Conservation (phyloP, 2,329 filamentous ascomycete species). For the Hypoxylon sp. region DNA sequence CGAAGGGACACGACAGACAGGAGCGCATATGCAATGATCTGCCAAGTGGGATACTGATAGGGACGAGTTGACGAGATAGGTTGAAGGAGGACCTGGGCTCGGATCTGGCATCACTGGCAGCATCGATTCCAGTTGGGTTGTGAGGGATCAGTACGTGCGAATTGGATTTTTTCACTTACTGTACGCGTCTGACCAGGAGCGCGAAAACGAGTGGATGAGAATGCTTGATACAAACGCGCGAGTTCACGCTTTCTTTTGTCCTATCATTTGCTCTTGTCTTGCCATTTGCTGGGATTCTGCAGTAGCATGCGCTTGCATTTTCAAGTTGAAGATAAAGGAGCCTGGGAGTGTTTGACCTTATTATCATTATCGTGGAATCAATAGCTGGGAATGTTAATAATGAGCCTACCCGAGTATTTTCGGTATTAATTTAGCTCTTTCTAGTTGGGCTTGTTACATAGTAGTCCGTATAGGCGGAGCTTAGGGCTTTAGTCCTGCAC, state of each 20-base stretch:
- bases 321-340: conserved; percentile 17
- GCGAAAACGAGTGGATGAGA: conserved; percentile 46
- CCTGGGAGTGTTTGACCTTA: not conserved
- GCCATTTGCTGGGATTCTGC: conserved; percentile 35
- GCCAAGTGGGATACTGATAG: conserved; percentile 46
- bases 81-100: conserved; percentile 36
- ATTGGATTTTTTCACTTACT: conserved; percentile 36
- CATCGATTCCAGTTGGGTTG: conserved; percentile 39
- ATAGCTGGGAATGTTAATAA: not conserved
- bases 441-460: not conserved
- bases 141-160: conserved; percentile 32
- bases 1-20: conserved; percentile 53
- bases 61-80: conserved; percentile 35
- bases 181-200: conserved; percentile 49
- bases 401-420: not conserved
- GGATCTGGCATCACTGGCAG: conserved; percentile 33
- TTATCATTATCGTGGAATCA: not conserved
- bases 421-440: not conserved
- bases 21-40: conserved; percentile 54
- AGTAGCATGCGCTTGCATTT: conserved; percentile 22
- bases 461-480: not conserved
- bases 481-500: not conserved
- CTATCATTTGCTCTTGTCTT: conserved; percentile 26
- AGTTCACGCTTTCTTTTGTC: conserved; percentile 33
- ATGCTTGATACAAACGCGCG: conserved; percentile 40